Base-by-base conservation (phyloP, 106 monocot species). In the Acanthochlamys bracteata region DNA sequence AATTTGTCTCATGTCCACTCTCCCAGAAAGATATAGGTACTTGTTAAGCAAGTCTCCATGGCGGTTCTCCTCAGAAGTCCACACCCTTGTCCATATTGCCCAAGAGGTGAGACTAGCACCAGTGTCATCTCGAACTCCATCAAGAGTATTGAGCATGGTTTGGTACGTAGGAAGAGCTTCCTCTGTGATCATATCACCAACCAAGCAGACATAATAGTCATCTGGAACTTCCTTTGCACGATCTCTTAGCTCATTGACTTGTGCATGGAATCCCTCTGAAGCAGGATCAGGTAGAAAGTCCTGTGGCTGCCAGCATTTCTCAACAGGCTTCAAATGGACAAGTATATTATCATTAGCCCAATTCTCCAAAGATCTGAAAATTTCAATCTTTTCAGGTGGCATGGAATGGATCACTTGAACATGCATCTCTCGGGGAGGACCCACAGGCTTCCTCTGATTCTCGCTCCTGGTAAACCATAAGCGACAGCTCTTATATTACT, bases 21-120 rank as follows among this genome's bases (percentile, higher is more conserved):
- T 66, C 21, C 73, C 73, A 39, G 66, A 20, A 23, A 73, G 73
- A 41, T 73, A 73, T 7, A 73, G 49, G 22, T 73, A 73, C 73
- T 73, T 66, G 25, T 73, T 73, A 24, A 73, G 66, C 9, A 73
- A 59, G 27, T 73, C 73, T 0, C 73, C 73, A 52, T 73, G 73
- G 26, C 73, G 24, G 25, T 73, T 73, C 46, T 73, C 73, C 45
- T 73, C 73, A 22, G 73, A 66, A 19, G 73, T 73, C 73, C 73
- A 73, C 12, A 66, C 73, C 39, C 73, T 41, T 26, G 66, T 73
- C 73, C 73, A 73, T 11, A 73, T 39, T 17, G 66, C 73, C 73
- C 73, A 73, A 33, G 73, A 51, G 43, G 66, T 73, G 7, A 41
- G 59, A 59, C 73, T 66, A 15, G 73, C 73, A 11, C 73, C 73